A percentile compares a stretch with the other conserved stretches of the same genome.
These are phyloP conservation scores for Typha latifolia DNA, from an alignment of 176 grass and related monocot genomes.

Conservation along the genomic window DNA sequence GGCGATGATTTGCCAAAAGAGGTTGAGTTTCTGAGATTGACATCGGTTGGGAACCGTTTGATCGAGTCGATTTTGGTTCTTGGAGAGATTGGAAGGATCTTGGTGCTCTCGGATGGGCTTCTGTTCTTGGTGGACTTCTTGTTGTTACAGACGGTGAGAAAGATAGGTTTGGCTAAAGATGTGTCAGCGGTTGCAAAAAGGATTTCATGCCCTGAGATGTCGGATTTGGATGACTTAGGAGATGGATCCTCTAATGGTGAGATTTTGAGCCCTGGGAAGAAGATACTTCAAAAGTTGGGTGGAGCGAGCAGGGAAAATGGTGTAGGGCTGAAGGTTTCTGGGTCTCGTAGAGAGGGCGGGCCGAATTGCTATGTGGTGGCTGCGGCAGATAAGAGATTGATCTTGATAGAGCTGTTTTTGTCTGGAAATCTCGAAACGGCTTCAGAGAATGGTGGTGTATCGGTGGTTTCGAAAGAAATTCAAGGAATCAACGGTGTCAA, in stretches of 20 bases:
- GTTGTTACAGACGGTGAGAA: conserved; percentile 54
- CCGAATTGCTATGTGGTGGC: conserved; percentile 34
- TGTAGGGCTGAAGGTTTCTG: neutral
- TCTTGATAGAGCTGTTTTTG: conserved; percentile 48
- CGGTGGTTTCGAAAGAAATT: conserved; percentile 58
- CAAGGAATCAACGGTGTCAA: conserved; percentile 49
- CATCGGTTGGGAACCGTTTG: conserved; percentile 31
- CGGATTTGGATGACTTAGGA: conserved; percentile 1
- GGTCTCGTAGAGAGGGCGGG: conserved; percentile 9
- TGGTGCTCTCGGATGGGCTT: conserved; percentile 56
- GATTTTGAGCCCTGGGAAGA: conserved; percentile 25
- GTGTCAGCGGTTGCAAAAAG: conserved; percentile 45
- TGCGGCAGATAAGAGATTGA: conserved; percentile 51
- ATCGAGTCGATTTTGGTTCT: conserved; percentile 61
- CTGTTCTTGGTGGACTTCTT: conserved; percentile 56
- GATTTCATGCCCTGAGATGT: conserved; percentile 14
- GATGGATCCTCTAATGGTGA: conserved; percentile 15
- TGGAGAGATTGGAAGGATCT: conserved; percentile 45
- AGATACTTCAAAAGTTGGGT: conserved; percentile 16
- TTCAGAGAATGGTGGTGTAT: conserved; percentile 40
- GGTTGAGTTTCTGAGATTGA: conserved; percentile 51
- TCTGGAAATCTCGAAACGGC: conserved; percentile 8
- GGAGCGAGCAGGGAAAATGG: conserved; percentile 16
- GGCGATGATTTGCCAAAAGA: neutral
- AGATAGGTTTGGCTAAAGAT: conserved; percentile 56